phyloP scores from a whole-genome alignment of 2,329 filamentous ascomycete species.

The Cercospora nicotianae region DNA sequence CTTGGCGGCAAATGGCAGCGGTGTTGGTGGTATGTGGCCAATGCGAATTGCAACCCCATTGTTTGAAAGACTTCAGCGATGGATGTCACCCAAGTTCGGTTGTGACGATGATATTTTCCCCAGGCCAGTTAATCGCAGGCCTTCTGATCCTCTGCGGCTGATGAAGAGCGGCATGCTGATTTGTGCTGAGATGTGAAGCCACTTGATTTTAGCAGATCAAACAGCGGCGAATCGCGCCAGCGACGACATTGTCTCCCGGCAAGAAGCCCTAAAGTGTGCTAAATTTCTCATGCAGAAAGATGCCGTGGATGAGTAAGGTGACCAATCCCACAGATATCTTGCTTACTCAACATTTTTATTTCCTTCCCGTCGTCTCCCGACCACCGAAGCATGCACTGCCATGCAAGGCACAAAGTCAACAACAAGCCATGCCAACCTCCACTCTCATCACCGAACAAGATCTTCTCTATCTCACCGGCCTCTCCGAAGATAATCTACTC shows the following conservation, averaged over 20 bases:
- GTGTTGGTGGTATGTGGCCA: not conserved
- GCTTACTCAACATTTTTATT: not conserved
- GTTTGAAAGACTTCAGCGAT: not conserved
- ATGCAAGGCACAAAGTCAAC: not conserved
- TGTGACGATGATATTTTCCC: not conserved
- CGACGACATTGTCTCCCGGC: not conserved
- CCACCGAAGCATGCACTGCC: not conserved
- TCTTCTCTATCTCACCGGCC: conserved; percentile 16
- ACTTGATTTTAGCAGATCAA: not conserved
- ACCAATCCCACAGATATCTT: not conserved
- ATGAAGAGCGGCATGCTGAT: not conserved
- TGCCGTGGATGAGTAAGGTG: not conserved
- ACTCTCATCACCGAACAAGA: conserved; percentile 17
- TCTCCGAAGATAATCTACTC: conserved; percentile 15
- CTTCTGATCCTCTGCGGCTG: not conserved
- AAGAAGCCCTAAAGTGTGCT: not conserved
- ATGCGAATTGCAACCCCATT: not conserved
- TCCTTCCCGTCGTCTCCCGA: not conserved
- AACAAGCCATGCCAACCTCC: conserved; percentile 2
- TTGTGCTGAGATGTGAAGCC: not conserved
- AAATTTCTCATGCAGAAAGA: not conserved
- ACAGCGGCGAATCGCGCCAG: not conserved
- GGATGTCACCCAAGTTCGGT: not conserved
- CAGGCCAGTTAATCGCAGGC: not conserved
- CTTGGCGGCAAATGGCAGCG: not conserved